phyloP scores from a whole-genome alignment of 805 yeast species.

The Lachancea nothofagi region DNA sequence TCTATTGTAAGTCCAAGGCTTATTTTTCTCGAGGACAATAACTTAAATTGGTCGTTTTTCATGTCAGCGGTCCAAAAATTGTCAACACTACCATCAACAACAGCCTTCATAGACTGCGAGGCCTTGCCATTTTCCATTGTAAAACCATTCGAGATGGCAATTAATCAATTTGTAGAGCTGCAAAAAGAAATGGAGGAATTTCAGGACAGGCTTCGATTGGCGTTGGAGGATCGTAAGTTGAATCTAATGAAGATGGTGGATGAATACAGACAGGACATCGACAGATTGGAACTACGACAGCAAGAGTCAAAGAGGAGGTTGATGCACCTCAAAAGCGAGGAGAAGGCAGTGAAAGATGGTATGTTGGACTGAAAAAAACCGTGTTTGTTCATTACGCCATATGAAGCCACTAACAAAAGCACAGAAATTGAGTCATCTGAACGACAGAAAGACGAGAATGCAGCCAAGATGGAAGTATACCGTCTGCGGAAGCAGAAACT shows the following conservation, averaged over 20 bases:
- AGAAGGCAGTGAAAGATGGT: slow-evolving; percentile 7
- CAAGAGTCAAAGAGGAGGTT: slow-evolving; percentile 7
- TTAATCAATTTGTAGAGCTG: slow-evolving; percentile 35
- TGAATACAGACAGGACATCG: slow-evolving; percentile 6
- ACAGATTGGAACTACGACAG: slow-evolving; percentile 13
- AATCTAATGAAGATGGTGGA: slow-evolving; percentile 3
- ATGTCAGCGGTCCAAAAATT: background rate
- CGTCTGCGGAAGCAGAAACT: slow-evolving; percentile 35
- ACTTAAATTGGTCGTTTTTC: background rate
- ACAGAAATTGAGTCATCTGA: slow-evolving; percentile 23
- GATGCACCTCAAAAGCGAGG: slow-evolving; percentile 1
- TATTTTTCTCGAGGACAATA: background rate
- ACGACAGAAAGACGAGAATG: slow-evolving; percentile 31
- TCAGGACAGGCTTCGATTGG: slow-evolving; percentile 33
- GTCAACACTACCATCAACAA: background rate
- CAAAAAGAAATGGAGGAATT: slow-evolving; percentile 37
- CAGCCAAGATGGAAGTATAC: slow-evolving; percentile 35
- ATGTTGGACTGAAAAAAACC: background rate
- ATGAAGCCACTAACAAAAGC: background rate
- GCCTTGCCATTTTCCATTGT: no score
- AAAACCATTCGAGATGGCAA: slow-evolving; percentile 14
- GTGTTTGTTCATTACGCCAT: background rate
- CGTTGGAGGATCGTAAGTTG: slow-evolving; percentile 6
- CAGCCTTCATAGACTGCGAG: no score
- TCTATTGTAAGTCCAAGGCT: no score